phyloP scores from a whole-genome alignment of 1,284 basidiomycete species.

The Austroboletus novae-zelandiae region DNA sequence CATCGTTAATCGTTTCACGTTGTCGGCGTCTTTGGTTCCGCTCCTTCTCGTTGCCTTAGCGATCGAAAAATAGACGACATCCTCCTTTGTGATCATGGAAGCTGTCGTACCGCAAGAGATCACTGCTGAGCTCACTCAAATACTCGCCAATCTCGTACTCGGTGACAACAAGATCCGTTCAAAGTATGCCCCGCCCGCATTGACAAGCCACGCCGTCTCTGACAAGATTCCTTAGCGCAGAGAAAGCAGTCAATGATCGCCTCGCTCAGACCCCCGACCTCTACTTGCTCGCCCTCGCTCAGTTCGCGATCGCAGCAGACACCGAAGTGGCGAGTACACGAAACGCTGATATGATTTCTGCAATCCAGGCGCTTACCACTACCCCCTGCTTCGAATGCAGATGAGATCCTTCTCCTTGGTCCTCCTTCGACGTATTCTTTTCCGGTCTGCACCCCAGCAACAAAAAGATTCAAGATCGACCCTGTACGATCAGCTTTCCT shows the following conservation, averaged over 20 bases:
- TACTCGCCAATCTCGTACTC: conserved; percentile 76
- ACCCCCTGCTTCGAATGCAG: conserved; percentile 33
- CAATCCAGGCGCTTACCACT: conserved; percentile 11
- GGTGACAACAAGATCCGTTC: conserved; percentile 77
- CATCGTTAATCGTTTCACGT: background rate
- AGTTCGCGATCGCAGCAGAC: conserved; percentile 70
- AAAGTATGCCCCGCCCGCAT: conserved; percentile 33
- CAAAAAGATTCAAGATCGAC: conserved; percentile 42
- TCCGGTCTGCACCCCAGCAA: conserved; percentile 46
- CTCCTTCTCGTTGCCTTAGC: background rate
- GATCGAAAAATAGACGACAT: conserved; percentile 1
- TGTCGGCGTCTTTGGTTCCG: background rate
- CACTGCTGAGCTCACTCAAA: conserved; percentile 70
- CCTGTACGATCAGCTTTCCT: conserved; percentile 71
- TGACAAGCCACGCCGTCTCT: background rate
- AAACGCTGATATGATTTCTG: background rate
- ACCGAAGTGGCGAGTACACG: conserved; percentile 62
- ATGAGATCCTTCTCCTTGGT: conserved; percentile 83
- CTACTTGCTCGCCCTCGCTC: conserved; percentile 70
- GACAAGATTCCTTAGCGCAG: conserved; percentile 49
- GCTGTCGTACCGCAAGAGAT: conserved; percentile 59
- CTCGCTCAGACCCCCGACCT: conserved; percentile 72
- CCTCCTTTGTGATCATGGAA: conserved; percentile 37
- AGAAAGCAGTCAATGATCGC: conserved; percentile 74
- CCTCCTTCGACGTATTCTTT: conserved; percentile 70